phyloP scores from a whole-genome alignment of 805 yeast species.

The Zygosaccharomyces pseudorouxii region DNA sequence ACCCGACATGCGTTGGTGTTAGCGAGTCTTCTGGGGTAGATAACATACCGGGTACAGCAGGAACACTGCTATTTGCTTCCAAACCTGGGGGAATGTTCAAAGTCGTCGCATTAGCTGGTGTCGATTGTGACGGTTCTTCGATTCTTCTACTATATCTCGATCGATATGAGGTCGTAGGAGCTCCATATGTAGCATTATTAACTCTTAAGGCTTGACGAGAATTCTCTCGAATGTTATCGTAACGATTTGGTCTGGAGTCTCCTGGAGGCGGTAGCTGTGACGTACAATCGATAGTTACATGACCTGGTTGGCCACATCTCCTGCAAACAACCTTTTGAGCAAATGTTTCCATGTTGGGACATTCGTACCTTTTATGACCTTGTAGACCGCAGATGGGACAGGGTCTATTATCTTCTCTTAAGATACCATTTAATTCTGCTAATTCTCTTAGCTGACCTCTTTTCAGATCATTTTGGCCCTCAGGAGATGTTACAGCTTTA shows the following conservation, averaged over 20 bases:
- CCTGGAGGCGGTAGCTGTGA: conserved; percentile 22
- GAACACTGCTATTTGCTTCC: conserved; percentile 1
- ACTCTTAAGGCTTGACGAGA: conserved; percentile 8
- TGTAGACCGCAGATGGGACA: conserved; percentile 62
- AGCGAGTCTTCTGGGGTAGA: conserved; percentile 1
- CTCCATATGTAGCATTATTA: conserved; percentile 8
- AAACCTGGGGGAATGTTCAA: conserved; percentile 3
- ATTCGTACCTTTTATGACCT: conserved; percentile 61
- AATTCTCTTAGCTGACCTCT: conserved; percentile 86
- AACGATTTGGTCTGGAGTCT: conserved; percentile 12
- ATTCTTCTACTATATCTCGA: conserved; percentile 15
- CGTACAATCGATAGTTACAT: conserved; percentile 80
- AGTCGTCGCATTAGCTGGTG: neutral
- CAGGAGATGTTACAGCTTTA: conserved; percentile 83
- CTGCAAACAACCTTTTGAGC: conserved; percentile 61
- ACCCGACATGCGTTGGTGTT: neutral
- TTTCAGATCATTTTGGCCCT: conserved; percentile 88
- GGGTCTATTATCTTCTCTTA: conserved; percentile 69
- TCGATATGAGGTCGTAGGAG: conserved; percentile 9
- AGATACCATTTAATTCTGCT: conserved; percentile 91
- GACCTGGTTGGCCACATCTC: conserved; percentile 79
- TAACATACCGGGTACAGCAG: conserved; percentile 12
- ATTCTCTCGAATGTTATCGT: conserved; percentile 3
- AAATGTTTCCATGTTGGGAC: conserved; percentile 53
- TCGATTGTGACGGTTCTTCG: conserved; percentile 1